Evolutionary conservation across 441 rosid genomes (phyloP).

Genomic region (Codiaeum variegatum): DNA sequence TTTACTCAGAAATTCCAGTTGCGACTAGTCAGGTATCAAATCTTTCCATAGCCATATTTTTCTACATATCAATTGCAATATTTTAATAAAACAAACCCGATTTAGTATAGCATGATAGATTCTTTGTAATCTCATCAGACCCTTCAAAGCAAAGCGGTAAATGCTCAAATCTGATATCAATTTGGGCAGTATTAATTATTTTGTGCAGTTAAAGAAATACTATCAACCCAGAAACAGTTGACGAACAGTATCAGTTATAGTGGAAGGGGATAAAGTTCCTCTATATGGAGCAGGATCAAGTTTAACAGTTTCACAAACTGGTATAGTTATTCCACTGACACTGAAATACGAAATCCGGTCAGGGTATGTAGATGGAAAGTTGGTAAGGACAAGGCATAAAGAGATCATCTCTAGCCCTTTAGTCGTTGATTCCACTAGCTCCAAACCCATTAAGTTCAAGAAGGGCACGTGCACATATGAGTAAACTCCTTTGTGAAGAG

Average conservation of each 20-base stretch:
- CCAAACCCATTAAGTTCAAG: constrained; percentile 55
- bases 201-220: constrained; percentile 75
- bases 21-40: constrained; percentile 74
- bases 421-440: constrained; percentile 47
- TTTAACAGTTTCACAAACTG: constrained; percentile 44
- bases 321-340: constrained; percentile 48
- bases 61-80: background rate
- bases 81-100: background rate
- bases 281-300: constrained; percentile 85
- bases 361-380: constrained; percentile 82
- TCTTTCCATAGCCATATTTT: background rate
- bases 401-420: constrained; percentile 53
- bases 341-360: constrained; percentile 65
- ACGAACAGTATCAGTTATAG: constrained; percentile 46
- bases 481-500: constrained; percentile 18
- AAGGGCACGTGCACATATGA: constrained; percentile 50
- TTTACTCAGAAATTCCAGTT: constrained; percentile 59
- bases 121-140: background rate
- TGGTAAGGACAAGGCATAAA: constrained; percentile 71
- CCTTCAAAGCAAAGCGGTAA: background rate
- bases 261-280: constrained; percentile 73
- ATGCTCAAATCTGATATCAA: background rate
- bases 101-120: background rate
- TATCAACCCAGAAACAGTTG: constrained; percentile 87
- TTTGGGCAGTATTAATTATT: background rate